A percentile compares a stretch with the other conserved stretches of the same genome.
Evolutionary conservation across 345 rosid genomes (phyloP).

Genomic region (Linum lewisii): DNA sequence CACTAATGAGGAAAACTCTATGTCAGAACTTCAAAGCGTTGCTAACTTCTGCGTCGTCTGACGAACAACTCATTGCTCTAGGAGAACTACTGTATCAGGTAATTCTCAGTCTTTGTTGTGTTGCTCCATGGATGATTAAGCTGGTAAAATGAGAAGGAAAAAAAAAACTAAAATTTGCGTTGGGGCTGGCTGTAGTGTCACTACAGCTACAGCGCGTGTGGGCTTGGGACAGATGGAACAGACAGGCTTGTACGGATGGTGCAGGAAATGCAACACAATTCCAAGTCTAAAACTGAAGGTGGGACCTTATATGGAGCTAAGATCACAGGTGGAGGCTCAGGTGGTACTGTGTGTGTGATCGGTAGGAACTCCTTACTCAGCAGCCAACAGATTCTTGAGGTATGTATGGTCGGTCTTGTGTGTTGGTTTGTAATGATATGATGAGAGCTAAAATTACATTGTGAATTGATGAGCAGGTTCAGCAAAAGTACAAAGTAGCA

Average conservation of each 20-base stretch:
- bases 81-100: slow-evolving; percentile 98
- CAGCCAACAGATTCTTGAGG: slow-evolving; percentile 87
- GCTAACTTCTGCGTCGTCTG: slow-evolving; percentile 68
- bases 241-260: slow-evolving; percentile 81
- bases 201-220: slow-evolving; percentile 92
- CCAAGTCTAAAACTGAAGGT: not conserved
- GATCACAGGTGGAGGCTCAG: slow-evolving; percentile 97
- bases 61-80: slow-evolving; percentile 81
- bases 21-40: slow-evolving; percentile 86
- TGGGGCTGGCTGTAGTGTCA: slow-evolving; percentile 51
- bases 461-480: slow-evolving; percentile 42
- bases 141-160: not conserved
- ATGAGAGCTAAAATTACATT: too few species aligned
- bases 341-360: slow-evolving; percentile 86
- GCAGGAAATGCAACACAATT: slow-evolving; percentile 70
- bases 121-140: not conserved
- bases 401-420: slow-evolving; percentile 14
- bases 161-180: not conserved
- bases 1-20: not conserved
- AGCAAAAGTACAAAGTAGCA: slow-evolving; percentile 79
- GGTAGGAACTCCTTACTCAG: slow-evolving; percentile 69
- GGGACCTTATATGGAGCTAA: slow-evolving; percentile 91
- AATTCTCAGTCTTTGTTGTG: not conserved
- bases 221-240: slow-evolving; percentile 89
- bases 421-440: not conserved